These are phyloP conservation scores for Backusella parvicylindrica DNA, from an alignment of 192 early-diverging fungal species.

Conservation along the genomic window DNA sequence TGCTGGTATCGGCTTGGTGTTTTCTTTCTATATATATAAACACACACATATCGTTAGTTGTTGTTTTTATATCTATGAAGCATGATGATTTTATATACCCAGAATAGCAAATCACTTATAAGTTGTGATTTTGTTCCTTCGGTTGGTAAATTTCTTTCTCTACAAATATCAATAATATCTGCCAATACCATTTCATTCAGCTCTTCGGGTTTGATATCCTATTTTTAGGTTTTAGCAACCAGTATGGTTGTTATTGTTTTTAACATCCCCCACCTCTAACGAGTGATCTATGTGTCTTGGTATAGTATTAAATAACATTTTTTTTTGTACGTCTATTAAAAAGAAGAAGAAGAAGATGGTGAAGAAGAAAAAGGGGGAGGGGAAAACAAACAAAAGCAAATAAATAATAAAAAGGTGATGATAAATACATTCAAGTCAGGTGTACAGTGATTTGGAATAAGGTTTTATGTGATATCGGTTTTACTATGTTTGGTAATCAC, in stretches of 20 bases:
- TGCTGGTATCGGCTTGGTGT: conserved; percentile 62
- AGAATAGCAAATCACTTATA: conserved; percentile 57
- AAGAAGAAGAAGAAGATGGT: not conserved
- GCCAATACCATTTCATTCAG: conserved; percentile 63
- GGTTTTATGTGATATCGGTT: not conserved
- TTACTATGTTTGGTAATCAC: not conserved
- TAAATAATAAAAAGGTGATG: not conserved
- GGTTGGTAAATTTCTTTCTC: conserved; percentile 65
- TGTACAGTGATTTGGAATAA: not conserved
- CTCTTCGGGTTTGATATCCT: conserved; percentile 52
- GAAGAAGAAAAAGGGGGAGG: not conserved
- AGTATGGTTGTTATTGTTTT: no score
- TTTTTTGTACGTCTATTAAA: not conserved
- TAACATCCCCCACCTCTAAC: no score
- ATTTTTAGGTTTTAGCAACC: not conserved
- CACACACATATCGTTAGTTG: not conserved
- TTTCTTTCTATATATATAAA: conserved; percentile 44
- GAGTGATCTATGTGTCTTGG: conserved; percentile 55
- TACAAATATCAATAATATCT: conserved; percentile 68
- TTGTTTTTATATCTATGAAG: no score
- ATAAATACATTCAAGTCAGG: not conserved
- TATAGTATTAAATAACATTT: conserved; percentile 50
- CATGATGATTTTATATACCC: conserved; percentile 47
- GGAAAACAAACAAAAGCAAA: not conserved
- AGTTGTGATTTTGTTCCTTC: conserved; percentile 63